A percentile compares a stretch with the other conserved stretches of the same genome.
phyloP scores from a whole-genome alignment of 768 basidiomycete genomes.

The Gyrodon lividus region DNA sequence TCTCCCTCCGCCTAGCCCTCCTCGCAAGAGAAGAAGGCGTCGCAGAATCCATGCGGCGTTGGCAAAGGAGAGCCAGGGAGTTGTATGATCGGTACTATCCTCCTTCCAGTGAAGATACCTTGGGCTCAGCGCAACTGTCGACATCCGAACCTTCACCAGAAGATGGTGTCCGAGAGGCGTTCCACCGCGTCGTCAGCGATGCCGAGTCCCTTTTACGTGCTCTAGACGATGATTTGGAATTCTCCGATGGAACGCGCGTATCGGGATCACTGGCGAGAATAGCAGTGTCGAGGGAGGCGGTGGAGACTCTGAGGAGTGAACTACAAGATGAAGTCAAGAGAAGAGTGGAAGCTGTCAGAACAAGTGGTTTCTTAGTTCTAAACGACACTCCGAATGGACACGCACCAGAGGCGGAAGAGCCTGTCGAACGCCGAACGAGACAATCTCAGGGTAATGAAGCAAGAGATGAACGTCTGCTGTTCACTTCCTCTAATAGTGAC shows the following conservation, averaged over 20 bases:
- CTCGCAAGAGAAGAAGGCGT: conserved; percentile 64
- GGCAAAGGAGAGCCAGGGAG: conserved; percentile 54
- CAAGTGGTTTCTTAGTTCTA: neutral
- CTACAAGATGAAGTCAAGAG: conserved; percentile 54
- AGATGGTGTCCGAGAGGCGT: conserved; percentile 22
- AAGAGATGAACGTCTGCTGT: neutral
- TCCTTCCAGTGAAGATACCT: no score
- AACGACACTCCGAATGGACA: neutral
- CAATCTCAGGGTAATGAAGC: neutral
- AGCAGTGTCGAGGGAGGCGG: conserved; percentile 45
- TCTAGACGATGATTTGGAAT: conserved; percentile 34
- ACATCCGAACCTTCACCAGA: conserved; percentile 7
- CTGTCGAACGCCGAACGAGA: neutral
- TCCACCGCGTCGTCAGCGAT: conserved; percentile 34
- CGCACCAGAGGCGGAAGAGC: neutral
- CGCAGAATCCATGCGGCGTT: conserved; percentile 52
- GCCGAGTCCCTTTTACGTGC: conserved; percentile 34
- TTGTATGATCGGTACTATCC: conserved; percentile 28
- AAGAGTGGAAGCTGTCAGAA: conserved; percentile 37
- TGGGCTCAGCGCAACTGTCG: neutral
- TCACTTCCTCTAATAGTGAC: neutral
- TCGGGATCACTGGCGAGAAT: conserved; percentile 55
- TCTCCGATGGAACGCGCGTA: conserved; percentile 15
- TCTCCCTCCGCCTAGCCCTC: conserved; percentile 60
- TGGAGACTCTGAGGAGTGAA: conserved; percentile 55